A percentile compares a stretch with the other conserved stretches of the same genome.
These are phyloP conservation scores for Sporothrix pseudoabietina DNA, from an alignment of 2,329 filamentous ascomycete species.

Conservation along the genomic window DNA sequence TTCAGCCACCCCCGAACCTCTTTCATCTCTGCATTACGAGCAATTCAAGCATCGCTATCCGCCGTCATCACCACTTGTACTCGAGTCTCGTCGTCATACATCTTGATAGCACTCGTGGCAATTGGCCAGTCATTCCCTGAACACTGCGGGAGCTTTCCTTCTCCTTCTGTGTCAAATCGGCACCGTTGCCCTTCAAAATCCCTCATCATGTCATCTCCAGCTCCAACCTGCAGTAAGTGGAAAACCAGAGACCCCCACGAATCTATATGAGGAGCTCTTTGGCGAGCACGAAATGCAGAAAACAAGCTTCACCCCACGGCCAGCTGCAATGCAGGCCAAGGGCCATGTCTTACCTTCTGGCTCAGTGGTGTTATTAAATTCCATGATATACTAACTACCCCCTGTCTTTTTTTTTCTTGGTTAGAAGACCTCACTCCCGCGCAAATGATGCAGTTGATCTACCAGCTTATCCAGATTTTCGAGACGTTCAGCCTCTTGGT, in stretches of 20 bases:
- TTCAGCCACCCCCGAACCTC: neutral
- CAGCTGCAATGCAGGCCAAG: neutral
- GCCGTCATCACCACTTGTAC: neutral
- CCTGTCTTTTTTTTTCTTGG: neutral
- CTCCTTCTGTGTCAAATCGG: neutral
- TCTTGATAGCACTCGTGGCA: neutral
- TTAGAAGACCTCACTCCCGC: neutral
- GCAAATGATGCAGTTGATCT: slow-evolving; percentile 25
- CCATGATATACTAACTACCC: too few species aligned
- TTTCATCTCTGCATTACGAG: neutral
- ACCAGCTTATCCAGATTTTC: slow-evolving; percentile 26
- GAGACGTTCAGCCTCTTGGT: slow-evolving; percentile 26
- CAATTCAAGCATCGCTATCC: neutral
- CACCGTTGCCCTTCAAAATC: neutral
- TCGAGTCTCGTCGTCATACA: neutral
- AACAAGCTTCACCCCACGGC: neutral
- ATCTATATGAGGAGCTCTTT: neutral
- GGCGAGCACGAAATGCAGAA: neutral
- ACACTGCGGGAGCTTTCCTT: neutral
- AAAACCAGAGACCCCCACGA: neutral
- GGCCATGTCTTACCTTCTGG: neutral
- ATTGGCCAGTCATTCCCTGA: neutral
- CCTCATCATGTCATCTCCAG: neutral
- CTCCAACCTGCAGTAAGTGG: neutral
- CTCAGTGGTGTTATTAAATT: neutral